Conservation (phyloP, 345 rosid genomes). For the Boechera divaricarpa region DNA sequence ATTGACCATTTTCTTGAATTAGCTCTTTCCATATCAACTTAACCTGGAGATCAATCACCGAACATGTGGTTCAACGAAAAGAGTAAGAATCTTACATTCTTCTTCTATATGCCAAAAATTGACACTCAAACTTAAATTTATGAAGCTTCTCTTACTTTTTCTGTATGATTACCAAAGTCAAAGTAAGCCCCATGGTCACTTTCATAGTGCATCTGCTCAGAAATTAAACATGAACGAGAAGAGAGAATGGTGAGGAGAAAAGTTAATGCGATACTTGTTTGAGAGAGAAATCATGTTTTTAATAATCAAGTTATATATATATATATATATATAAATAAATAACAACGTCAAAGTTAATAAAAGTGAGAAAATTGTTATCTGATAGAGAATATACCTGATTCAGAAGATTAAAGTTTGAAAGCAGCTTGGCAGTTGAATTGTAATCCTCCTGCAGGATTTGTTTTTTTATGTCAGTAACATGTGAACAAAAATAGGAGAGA, state of each 20-base stretch:
- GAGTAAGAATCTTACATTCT: conserved; percentile 17
- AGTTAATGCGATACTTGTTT: background rate
- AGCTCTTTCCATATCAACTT: conserved; percentile 82
- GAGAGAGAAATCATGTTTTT: conserved; percentile 3
- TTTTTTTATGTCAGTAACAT: conserved; percentile 30
- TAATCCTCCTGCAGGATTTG: conserved; percentile 63
- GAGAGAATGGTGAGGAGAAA: background rate
- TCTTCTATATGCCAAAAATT: conserved; percentile 12
- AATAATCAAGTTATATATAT: background rate
- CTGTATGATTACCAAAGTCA: conserved; percentile 96
- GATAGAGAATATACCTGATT: conserved; percentile 66
- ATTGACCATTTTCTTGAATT: conserved; percentile 54
- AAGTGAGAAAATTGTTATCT: conserved; percentile 17
- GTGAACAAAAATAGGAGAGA: conserved; percentile 18
- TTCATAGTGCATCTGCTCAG: conserved; percentile 85
- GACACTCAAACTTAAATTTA: background rate
- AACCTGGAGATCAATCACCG: conserved; percentile 55
- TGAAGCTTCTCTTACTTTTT: conserved; percentile 62
- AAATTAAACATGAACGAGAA: conserved; percentile 15
- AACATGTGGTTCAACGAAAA: background rate
- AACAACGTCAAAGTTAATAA: background rate
- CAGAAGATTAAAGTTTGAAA: conserved; percentile 74
- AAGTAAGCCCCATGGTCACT: conserved; percentile 76
- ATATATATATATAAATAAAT: background rate
- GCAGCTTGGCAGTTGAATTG: conserved; percentile 66